Percentiles rank a stretch among this genome's conserved stretches.
These are phyloP conservation scores for Argentina anserina DNA, from an alignment of 306 rosid genomes.

Conservation along the genomic window DNA sequence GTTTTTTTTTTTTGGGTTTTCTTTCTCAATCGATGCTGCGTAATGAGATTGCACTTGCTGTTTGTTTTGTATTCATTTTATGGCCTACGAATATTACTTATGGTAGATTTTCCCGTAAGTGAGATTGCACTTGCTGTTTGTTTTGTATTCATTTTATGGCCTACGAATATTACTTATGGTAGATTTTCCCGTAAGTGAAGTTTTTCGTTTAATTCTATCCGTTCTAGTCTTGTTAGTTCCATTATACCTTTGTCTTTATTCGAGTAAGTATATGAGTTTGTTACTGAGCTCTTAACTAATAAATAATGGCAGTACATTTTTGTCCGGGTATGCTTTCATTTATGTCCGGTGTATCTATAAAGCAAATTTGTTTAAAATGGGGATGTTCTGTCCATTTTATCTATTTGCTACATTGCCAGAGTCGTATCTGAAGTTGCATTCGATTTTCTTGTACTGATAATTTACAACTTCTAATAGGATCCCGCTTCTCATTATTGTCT, in stretches of 20 bases:
- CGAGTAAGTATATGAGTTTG: background rate
- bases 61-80: background rate
- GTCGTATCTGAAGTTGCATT: background rate
- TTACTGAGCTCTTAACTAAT: background rate
- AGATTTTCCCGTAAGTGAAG: background rate
- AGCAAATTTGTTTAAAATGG: background rate
- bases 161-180: background rate
- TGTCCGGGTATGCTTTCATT: background rate
- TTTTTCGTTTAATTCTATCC: background rate
- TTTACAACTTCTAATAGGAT: background rate
- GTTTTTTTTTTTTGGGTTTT: constrained; percentile 10
- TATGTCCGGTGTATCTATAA: background rate
- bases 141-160: background rate
- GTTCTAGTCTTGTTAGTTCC: background rate
- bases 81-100: background rate
- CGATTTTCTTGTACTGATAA: background rate
- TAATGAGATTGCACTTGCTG: background rate
- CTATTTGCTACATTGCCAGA: background rate
- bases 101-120: background rate
- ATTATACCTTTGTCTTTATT: background rate
- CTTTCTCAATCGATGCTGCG: background rate
- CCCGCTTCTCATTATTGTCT: background rate
- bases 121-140: background rate
- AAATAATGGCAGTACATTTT: background rate
- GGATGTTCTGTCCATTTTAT: background rate